Base-by-base conservation (phyloP, 768 basidiomycete species). In the Lactifluus pinguis region DNA sequence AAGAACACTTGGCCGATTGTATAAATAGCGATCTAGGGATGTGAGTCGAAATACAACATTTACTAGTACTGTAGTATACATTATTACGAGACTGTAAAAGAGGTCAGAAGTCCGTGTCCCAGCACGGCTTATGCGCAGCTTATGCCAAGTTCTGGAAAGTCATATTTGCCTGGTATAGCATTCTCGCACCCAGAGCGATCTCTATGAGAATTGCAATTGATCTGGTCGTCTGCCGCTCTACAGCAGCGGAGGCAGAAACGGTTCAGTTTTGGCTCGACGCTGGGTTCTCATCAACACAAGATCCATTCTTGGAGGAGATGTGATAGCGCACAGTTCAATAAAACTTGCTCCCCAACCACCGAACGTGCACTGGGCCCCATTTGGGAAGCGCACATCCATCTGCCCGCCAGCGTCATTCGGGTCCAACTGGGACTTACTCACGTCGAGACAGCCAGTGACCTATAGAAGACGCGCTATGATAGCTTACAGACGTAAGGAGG, bases 181-280 rank as follows among this genome's bases (percentile, higher is more conserved):
- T 60, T 66, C 17, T 68, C 68, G 60, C 80, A 80, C 0, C 80
- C 78, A 34, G 68, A 68, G 34, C 73, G 72, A 66, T 81, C 80
- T 56, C 74, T 72, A 66, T 81, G 78, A 8, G 80, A 81, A 66
- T 81, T 80, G 60, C 80, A 81, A 55, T 79, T 77, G 50, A 66
- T 49, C 62, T 81, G 80, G 53, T 81, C 80, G 55, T 76, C 66
- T 10, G 65, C 65, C 6, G 59, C 59, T 36, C 70, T 67, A 65
- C 80, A 81, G 69, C 80, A 81, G 25, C 79, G 74, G 50, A 81
- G 57, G 68, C 79, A 81, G 68, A 81, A 81, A 15, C 79, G 73
- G 56, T 72, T 72, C 34, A 73, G 67, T 5, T 72, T 71, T 3
- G 79, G 80, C 60, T 81, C 80, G 49, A 81, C 71, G 53, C 80